Evolutionary conservation across 2,329 filamentous ascomycete genomes (phyloP), one percentile per base, ranked within the genome.

Genomic region (Fusarium napiforme): DNA sequence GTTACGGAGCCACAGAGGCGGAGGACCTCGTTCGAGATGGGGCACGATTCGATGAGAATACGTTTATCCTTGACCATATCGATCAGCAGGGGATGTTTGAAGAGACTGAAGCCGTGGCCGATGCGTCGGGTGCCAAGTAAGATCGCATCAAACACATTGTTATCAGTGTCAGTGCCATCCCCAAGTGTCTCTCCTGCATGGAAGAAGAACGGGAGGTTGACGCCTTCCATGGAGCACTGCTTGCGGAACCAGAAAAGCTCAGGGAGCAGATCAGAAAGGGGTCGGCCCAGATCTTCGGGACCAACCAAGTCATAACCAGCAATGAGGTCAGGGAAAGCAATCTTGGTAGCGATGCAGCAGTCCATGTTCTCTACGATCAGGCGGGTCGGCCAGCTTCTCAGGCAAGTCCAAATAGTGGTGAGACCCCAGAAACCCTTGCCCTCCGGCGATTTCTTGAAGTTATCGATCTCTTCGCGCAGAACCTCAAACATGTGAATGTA

Each of bases 231-330:
- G 2, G 90, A 89, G 80, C 95, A 98, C 76, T 92, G 90, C 81
- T 96, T 95, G 73, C 92, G 91, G 87, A 98, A 98, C 94, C 94
- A 98, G 82, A 98, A 96, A 1, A 98, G 85, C 78, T 97, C 90
- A 0, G 95, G 95, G 0, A 96, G 87, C 7, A 97, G 84, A 74
- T 96, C 93, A 36, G 88, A 87, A 32, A 98, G 88, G 0, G 94
- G 88, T 18, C 93, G 89, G 2, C 95, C 95, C 2, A 87, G 81
- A 78, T 97, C 93, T 84, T 98, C 96, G 81, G 96, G 93, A 0
- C 94, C 95, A 9, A 97, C 95, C 15, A 98, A 84, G 81, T 98
- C 96, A 82, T 94, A 98, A 16, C 96, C 96, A 32, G 93, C 91
- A 75, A 98, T 90, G 12, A 97, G 86, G 56, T 95, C 87, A 1